These are phyloP conservation scores for Didymella pinodella DNA, from an alignment of 2,329 filamentous ascomycete species.

Conservation along the genomic window DNA sequence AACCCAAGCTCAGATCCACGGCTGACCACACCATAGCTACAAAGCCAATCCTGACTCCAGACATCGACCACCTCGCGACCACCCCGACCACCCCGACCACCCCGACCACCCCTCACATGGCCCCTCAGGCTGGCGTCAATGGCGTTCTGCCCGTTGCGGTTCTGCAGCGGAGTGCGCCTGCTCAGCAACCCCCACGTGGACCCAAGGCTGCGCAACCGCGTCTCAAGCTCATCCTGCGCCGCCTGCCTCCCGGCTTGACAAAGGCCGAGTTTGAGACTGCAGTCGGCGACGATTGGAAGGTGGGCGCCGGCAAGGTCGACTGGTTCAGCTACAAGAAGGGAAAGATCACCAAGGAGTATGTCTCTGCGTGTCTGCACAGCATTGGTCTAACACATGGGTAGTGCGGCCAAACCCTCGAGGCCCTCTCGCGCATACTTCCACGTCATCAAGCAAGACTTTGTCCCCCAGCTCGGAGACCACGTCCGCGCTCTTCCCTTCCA, in stretches of 20 bases:
- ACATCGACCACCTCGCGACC: background rate
- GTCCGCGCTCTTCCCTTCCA: constrained; percentile 76
- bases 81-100: background rate
- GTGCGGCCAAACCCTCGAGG: constrained; percentile 77
- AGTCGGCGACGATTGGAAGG: constrained; percentile 81
- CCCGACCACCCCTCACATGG: constrained; percentile 30
- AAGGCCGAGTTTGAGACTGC: constrained; percentile 76
- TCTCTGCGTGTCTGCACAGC: constrained; percentile 19
- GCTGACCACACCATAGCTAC: background rate
- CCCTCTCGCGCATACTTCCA: constrained; percentile 85
- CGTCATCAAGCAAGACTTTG: constrained; percentile 73
- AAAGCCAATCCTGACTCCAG: background rate
- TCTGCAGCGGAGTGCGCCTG: constrained; percentile 47
- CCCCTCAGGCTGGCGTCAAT: constrained; percentile 45
- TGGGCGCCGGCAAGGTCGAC: constrained; percentile 82
- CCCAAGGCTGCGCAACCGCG: constrained; percentile 63
- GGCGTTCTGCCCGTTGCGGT: constrained; percentile 50
- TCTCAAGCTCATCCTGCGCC: constrained; percentile 83
- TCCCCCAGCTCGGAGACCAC: constrained; percentile 71
- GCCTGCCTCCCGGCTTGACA: constrained; percentile 86
- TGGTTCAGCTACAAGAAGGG: constrained; percentile 78
- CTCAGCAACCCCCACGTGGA: constrained; percentile 40
- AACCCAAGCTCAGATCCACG: background rate
- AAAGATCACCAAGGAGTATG: constrained; percentile 85
- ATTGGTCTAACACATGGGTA: constrained; percentile 25